These are phyloP conservation scores for Aspergillus asperescens DNA, from an alignment of 495 filamentous ascomycete species.

Conservation along the genomic window DNA sequence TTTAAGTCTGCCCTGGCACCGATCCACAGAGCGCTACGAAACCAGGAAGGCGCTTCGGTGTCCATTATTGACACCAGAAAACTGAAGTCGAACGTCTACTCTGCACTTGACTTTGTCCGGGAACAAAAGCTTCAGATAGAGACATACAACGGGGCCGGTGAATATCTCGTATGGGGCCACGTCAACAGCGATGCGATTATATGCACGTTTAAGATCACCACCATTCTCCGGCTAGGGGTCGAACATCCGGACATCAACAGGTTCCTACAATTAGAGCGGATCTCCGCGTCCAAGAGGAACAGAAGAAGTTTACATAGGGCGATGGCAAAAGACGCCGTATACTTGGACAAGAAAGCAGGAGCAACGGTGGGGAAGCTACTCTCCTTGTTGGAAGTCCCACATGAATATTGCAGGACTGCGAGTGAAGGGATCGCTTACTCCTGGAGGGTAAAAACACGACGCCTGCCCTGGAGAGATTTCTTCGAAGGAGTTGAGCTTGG, in stretches of 20 bases:
- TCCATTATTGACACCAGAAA: slow-evolving; percentile 29
- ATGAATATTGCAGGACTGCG: slow-evolving; percentile 4
- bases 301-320: slow-evolving; percentile 4
- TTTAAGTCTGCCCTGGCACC: slow-evolving; percentile 24
- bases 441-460: slow-evolving; percentile 17
- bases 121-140: slow-evolving; percentile 15
- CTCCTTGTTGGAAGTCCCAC: slow-evolving; percentile 5
- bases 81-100: slow-evolving; percentile 21
- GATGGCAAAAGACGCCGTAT: background rate
- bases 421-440: slow-evolving; percentile 14
- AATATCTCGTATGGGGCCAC: slow-evolving; percentile 33
- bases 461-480: slow-evolving; percentile 9
- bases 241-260: slow-evolving; percentile 17
- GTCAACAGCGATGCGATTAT: slow-evolving; percentile 25
- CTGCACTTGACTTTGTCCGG: slow-evolving; percentile 20
- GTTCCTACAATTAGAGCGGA: slow-evolving; percentile 25
- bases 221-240: slow-evolving; percentile 16
- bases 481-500: slow-evolving; percentile 14
- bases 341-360: slow-evolving; percentile 13
- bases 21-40: slow-evolving; percentile 28
- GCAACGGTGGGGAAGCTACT: slow-evolving; percentile 18
- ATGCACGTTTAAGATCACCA: slow-evolving; percentile 20
- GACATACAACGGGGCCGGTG: slow-evolving; percentile 26
- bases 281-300: background rate
- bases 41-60: slow-evolving; percentile 25